A percentile compares a stretch with the other conserved stretches of the same genome.
Evolutionary conservation across 2,329 filamentous ascomycete genomes (phyloP).

Genomic region (Fusarium nodosum): DNA sequence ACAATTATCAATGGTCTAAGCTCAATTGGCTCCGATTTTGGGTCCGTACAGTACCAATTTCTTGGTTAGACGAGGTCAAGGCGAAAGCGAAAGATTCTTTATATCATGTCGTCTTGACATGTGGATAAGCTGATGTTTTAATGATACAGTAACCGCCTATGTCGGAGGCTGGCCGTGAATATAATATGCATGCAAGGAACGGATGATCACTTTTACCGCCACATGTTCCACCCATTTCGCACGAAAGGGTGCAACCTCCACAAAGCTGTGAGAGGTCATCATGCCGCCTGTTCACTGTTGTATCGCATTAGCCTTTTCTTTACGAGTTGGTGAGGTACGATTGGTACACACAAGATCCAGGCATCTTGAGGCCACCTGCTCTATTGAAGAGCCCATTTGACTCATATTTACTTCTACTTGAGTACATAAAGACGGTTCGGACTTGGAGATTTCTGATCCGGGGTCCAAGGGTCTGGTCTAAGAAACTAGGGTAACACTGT

Average conservation of each 20-base stretch:
- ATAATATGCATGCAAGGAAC: slow-evolving; percentile 32
- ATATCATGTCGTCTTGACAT: not conserved
- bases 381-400: not conserved
- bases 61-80: slow-evolving; percentile 20
- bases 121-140: not conserved
- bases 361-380: not conserved
- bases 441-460: slow-evolving; percentile 6
- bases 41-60: slow-evolving; percentile 17
- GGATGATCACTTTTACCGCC: slow-evolving; percentile 29
- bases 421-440: not conserved
- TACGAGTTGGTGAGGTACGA: not conserved
- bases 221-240: slow-evolving; percentile 10
- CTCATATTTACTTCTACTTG: not conserved
- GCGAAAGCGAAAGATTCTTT: not conserved
- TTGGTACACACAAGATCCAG: not conserved
- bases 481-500: slow-evolving; percentile 14
- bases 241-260: slow-evolving; percentile 25
- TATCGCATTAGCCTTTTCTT: slow-evolving; percentile 22
- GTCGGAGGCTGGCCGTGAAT: slow-evolving; percentile 12
- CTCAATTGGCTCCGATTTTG: slow-evolving; percentile 47
- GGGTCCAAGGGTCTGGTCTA: slow-evolving; percentile 30
- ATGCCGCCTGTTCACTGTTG: slow-evolving; percentile 19
- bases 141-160: slow-evolving; percentile 9
- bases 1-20: slow-evolving; percentile 49
- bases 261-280: slow-evolving; percentile 19